phyloP scores from a whole-genome alignment of 225 moss, liverwort and hornwort species.

The Polytrichum formosum region DNA sequence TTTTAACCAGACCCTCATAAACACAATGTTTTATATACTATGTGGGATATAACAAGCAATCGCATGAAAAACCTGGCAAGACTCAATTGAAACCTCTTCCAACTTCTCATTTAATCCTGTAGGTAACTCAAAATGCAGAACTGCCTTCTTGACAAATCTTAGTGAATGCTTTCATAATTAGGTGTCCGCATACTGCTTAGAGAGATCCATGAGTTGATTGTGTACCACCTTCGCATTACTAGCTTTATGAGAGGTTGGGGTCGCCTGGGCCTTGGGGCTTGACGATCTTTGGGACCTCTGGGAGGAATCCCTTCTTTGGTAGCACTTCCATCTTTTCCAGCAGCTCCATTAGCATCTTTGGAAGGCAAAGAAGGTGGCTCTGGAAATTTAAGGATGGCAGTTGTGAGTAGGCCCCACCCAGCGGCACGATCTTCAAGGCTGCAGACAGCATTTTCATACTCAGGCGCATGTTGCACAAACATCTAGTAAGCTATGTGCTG shows the following conservation, averaged over 20 bases:
- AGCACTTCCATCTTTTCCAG: slow-evolving; percentile 52
- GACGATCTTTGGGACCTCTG: slow-evolving; percentile 90
- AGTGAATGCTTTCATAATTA: no score
- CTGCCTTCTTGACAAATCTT: no score
- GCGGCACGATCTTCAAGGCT: slow-evolving; percentile 87
- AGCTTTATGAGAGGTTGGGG: slow-evolving; percentile 92
- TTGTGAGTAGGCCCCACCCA: slow-evolving; percentile 86
- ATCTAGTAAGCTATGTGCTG: background rate
- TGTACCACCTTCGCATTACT: slow-evolving; percentile 91
- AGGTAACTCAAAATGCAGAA: no score
- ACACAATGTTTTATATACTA: no score
- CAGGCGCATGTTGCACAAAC: background rate
- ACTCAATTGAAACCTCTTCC: no score
- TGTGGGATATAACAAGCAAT: no score
- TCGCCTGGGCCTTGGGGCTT: slow-evolving; percentile 77
- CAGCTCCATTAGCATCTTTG: slow-evolving; percentile 62
- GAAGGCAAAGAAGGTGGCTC: slow-evolving; percentile 85
- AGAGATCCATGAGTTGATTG: background rate
- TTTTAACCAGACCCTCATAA: no score
- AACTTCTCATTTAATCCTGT: no score
- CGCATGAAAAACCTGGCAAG: no score
- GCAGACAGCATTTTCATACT: slow-evolving; percentile 16
- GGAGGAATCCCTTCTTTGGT: slow-evolving; percentile 95
- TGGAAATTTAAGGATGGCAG: slow-evolving; percentile 96
- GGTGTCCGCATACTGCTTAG: background rate